These are phyloP conservation scores for Zymoseptoria crescenta DNA, from an alignment of 2,329 filamentous ascomycete genomes.

Conservation along the genomic window DNA sequence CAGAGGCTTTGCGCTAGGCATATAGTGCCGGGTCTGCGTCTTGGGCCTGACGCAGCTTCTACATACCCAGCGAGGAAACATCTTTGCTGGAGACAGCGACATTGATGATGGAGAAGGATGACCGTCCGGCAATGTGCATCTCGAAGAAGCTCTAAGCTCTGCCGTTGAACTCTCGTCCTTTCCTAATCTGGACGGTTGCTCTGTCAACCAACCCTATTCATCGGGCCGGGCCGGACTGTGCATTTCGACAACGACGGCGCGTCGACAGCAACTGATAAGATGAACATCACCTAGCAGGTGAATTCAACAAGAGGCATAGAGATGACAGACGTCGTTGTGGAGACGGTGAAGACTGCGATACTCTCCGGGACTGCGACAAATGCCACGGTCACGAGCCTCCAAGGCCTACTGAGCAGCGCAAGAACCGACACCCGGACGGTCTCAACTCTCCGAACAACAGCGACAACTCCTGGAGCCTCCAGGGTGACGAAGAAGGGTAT, in stretches of 20 bases:
- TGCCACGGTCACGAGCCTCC: slow-evolving; percentile 21
- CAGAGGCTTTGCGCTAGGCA: slow-evolving; percentile 3
- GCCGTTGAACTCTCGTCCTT: background rate
- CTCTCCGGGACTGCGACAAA: slow-evolving; percentile 13
- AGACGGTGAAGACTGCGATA: slow-evolving; percentile 16
- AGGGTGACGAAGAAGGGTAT: slow-evolving; percentile 4
- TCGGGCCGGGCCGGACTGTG: background rate
- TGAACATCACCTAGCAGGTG: background rate
- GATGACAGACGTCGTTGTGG: slow-evolving; percentile 3
- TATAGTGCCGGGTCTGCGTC: slow-evolving; percentile 5
- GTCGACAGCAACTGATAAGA: slow-evolving; percentile 8
- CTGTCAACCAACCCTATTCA: background rate
- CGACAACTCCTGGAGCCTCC: slow-evolving; percentile 2
- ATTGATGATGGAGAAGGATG: background rate
- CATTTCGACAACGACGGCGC: slow-evolving; percentile 9
- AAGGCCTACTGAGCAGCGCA: slow-evolving; percentile 17
- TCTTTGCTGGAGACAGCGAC: slow-evolving; percentile 8
- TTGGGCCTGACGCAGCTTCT: background rate
- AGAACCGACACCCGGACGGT: slow-evolving; percentile 6
- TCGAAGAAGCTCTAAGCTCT: background rate
- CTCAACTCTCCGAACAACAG: background rate
- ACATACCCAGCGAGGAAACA: background rate
- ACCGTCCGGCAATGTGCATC: background rate
- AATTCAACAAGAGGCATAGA: background rate
- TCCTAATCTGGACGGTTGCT: background rate